Base-by-base conservation (phyloP, 176 grass and related monocot genomes). In the Bromus sterilis region DNA sequence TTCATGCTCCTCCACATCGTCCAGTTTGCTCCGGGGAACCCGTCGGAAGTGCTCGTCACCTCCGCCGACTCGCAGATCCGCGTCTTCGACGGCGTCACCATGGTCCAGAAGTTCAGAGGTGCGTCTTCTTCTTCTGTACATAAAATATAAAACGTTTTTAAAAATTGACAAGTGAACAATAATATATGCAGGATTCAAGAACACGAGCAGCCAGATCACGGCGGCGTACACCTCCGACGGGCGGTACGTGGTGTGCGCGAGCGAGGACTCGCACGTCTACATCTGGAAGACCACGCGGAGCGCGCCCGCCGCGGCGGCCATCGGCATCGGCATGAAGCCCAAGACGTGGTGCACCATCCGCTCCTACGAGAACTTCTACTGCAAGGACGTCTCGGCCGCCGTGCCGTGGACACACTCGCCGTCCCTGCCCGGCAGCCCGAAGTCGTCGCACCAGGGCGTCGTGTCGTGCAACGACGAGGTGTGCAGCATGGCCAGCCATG, bases 91-190 rank as follows among this genome's bases (percentile, higher is more conserved):
- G 90, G 89, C 46, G 84, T 89, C 20, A 86, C 90, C 71, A 88
- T 93, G 95, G 81, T 98, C 84, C 88, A 93, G 43, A 98, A 98
- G 84, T 95, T 95, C 67, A 92, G 88, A 98, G 92, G n/a, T n/a
- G n/a, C n/a, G n/a, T n/a, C n/a, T n/a, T n/a, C n/a, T n/a, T n/a
- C n/a, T n/a, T n/a, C n/a, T n/a, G n/a, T n/a, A n/a, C n/a, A n/a
- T n/a, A n/a, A n/a, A n/a, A n/a, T n/a, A n/a, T n/a, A n/a, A n/a
- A n/a, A n/a, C n/a, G n/a, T n/a, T n/a, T n/a, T n/a, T n/a, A n/a
- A n/a, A n/a, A n/a, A n/a, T n/a, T n/a, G 48, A 51, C 48, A 51
- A 21, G 48, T 51, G 16, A 51, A 24, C 66, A 55, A 78, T n/a
- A n/a, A n/a, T n/a, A n/a, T n/a, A n/a, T 28, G 32, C 66, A 94